Evolutionary conservation across 129 eudicot species (phyloP).

Genomic region (Mikania micrantha): DNA sequence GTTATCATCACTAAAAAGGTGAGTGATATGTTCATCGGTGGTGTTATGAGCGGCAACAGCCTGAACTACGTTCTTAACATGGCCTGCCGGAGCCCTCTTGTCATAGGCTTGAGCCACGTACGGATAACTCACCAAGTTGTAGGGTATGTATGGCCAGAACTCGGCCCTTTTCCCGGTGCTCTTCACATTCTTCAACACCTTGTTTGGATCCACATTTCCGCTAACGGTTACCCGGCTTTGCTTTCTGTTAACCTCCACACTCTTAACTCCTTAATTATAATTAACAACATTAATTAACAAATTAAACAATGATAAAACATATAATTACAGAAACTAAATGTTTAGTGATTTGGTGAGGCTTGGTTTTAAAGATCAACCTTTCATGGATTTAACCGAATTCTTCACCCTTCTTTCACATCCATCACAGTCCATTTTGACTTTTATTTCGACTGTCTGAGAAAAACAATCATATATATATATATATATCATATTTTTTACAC

Average conservation of each 20-base stretch:
- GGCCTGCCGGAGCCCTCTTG: constrained; percentile 92
- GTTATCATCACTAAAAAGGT: constrained; percentile 78
- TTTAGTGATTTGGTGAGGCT: not conserved
- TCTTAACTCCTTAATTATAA: constrained; percentile 57
- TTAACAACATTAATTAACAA: no score
- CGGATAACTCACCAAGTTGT: constrained; percentile 65
- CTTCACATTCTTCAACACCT: constrained; percentile 65
- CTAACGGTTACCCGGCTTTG: constrained; percentile 66
- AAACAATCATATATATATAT: not conserved
- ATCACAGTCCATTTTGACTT: constrained; percentile 95
- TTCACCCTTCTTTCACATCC: constrained; percentile 95
- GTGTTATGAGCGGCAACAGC: constrained; percentile 42
- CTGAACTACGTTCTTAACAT: constrained; percentile 57
- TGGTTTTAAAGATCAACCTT: constrained; percentile 40
- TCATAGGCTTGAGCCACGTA: constrained; percentile 59
- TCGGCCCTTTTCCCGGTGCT: constrained; percentile 82
- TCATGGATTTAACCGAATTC: constrained; percentile 73
- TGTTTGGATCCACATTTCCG: constrained; percentile 76
- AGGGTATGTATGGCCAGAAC: constrained; percentile 85
- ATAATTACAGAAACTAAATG: no score
- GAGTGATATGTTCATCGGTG: constrained; percentile 48
- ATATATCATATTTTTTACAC: no score
- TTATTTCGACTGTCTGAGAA: constrained; percentile 85
- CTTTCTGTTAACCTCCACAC: constrained; percentile 61
- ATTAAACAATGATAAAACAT: no score